Percentiles rank a stretch among this genome's conserved stretches.
phyloP scores from a whole-genome alignment of 2,329 filamentous ascomycete genomes.

The Fusarium floridanum region DNA sequence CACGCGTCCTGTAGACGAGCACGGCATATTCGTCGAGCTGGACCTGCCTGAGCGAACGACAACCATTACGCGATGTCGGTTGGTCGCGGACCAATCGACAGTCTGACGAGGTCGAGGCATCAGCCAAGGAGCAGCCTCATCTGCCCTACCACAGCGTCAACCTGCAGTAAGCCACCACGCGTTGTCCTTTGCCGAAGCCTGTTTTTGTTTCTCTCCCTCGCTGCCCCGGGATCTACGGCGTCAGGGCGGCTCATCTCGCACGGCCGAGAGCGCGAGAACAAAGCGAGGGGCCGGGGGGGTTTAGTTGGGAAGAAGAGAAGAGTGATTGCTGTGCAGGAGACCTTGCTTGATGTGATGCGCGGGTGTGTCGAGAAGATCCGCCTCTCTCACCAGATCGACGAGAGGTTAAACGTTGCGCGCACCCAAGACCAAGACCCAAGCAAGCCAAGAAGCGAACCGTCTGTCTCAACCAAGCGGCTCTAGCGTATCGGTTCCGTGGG shows the following conservation, averaged over 20 bases:
- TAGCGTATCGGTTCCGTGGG: slow-evolving; percentile 35
- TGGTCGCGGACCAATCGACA: slow-evolving; percentile 33
- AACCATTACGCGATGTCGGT: slow-evolving; percentile 29
- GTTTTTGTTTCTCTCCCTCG: slow-evolving; percentile 20
- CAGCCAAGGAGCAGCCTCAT: slow-evolving; percentile 26
- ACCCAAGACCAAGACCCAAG: not conserved
- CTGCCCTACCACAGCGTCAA: slow-evolving; percentile 33
- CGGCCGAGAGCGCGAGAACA: not conserved
- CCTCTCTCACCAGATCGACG: slow-evolving; percentile 1
- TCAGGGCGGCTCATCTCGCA: not conserved
- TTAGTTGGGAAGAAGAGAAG: not conserved
- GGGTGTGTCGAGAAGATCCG: not conserved
- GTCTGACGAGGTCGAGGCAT: slow-evolving; percentile 23
- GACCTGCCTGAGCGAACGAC: slow-evolving; percentile 10
- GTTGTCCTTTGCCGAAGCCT: slow-evolving; percentile 39
- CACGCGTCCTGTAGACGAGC: slow-evolving; percentile 17
- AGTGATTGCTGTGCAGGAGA: slow-evolving; percentile 20
- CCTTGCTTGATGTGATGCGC: not conserved
- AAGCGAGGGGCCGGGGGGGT: slow-evolving; percentile 2
- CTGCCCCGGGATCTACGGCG: slow-evolving; percentile 3
- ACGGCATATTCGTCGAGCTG: slow-evolving; percentile 36
- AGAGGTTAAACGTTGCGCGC: not conserved
- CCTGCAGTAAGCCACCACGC: slow-evolving; percentile 35
- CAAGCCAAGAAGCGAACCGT: slow-evolving; percentile 14
- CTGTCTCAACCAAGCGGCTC: slow-evolving; percentile 17